Evolutionary conservation across 2,329 filamentous ascomycete genomes (phyloP), one percentile per base, ranked within the genome.

Genomic region (Diaporthe sp.): DNA sequence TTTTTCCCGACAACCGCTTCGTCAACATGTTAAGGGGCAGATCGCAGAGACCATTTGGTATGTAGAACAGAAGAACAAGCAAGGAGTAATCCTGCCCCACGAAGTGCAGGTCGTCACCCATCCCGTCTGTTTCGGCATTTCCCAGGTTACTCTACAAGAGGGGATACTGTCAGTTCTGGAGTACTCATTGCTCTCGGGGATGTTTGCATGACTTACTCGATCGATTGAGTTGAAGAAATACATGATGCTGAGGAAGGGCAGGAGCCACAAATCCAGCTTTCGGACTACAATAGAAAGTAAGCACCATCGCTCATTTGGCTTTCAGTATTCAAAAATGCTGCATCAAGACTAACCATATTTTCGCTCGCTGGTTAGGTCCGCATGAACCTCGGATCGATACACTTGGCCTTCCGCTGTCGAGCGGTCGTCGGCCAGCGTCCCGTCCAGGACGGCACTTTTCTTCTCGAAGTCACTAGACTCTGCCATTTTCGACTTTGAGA

Each of bases 111-210:
- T 89, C 87, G 0, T 49, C 17, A 4, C 72, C 46, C 42, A 76
- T 55, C 10, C 86, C 87, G 72, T 88, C 86, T 0, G 88, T 89
- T 76, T 89, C 87, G 0, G 88, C 86, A 71, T 88, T 88, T 37
- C 86, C 85, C 2, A 90, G 80, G 73, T 89, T 89, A 51, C 84
- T 78, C 42, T 22, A 13, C n/a, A 2, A 17, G 28, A 31, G n/a
- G 1, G 8, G 7, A 17, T 17, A 78, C 77, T 39, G 76, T 80
- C 79, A 62, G 82, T 78, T 70, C 83, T 83, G 79, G 79, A 80
- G 57, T 79, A 79, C 53, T 83, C 83, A 75, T 84, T 85, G 84
- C 8, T 72, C 58, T 67, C 67, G 55, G 5, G 22, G 2, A 3
- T 25, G 7, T 4, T 1, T 13, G 9, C 4, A 12, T 42, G 19